Base-by-base conservation (phyloP, 73 alveolate genomes). In the Effrenium voratum region DNA sequence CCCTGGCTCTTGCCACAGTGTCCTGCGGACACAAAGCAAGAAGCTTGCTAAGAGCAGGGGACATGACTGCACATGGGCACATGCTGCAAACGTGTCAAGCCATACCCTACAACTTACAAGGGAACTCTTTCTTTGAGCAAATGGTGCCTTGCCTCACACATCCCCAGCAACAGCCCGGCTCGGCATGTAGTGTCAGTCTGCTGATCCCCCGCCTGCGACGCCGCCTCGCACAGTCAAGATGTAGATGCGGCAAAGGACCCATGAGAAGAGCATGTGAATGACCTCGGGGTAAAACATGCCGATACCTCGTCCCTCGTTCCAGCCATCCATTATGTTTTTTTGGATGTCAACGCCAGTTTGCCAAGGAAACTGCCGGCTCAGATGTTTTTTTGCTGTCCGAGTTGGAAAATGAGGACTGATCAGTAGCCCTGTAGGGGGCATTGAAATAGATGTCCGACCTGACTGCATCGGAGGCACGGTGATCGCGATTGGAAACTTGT, bases 201-300 rank as follows among this genome's bases (percentile, higher is more conserved):
- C 45, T 79, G 68, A 45, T 79, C 90, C 16, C 90, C 90, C 46
- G 66, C 6, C 24, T 57, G 72, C 28, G 72, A 57, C 28, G 72
- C 72, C 28, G 79, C 95, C 84, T 70, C 95, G 84, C 46, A 87
- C 22, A 38, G 41, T 83, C 49, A 87, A 87, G 79, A 91, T 45
- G 90, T 91, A 91, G 45, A 91, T 40, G 68, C 98, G 70, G 76
- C 98, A 91, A 57, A 91, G 46, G 57, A 73, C 50, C 98, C 98
- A 91, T 43, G 98, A 91, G 32, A 91, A 91, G 76, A 91, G 46
- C 98, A 91, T 91, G 90, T 91, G 98, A 45, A 91, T 91, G 66
- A 91, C 98, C 95, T 87, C 38, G 40, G 45, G 76, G 4, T 26
- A 22, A 13, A 43, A 5, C 45, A 70, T 24, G 19, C 44, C 44